A percentile compares a stretch with the other conserved stretches of the same genome.
Conservation (phyloP, 306 rosid species). For the Spatholobus suberectus region DNA sequence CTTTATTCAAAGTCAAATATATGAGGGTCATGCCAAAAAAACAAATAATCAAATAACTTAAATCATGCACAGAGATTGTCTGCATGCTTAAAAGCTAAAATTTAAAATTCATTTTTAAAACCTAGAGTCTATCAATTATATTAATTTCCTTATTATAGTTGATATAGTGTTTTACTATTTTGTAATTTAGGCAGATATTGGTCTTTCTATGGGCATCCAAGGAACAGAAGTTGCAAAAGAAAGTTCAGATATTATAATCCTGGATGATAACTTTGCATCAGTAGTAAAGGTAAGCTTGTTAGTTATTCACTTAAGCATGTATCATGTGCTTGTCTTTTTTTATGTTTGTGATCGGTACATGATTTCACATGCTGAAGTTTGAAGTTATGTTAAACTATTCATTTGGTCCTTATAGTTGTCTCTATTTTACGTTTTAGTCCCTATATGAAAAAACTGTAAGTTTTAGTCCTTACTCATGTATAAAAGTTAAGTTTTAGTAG, state of each 20-base stretch:
- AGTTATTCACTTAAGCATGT: constrained; percentile 7
- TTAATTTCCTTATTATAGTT: constrained; percentile 39
- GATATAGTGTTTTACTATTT: constrained; percentile 48
- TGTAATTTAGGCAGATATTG: constrained; percentile 96
- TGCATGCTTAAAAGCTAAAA: not conserved
- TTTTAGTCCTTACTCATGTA: too few relatives aligned
- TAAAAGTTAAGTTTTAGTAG: too few relatives aligned
- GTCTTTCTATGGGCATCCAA: constrained; percentile 98
- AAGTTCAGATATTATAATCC: constrained; percentile 93
- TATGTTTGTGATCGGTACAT: not conserved
- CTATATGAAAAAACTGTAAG: too few relatives aligned
- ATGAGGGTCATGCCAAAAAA: not conserved
- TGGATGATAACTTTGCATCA: constrained; percentile 97
- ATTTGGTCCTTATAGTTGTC: too few relatives aligned
- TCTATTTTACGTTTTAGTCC: too few relatives aligned
- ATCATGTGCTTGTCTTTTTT: constrained; percentile 7
- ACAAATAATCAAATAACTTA: constrained; percentile 25
- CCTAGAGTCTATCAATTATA: not conserved
- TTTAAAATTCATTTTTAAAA: not conserved
- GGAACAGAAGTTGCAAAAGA: constrained; percentile 99
- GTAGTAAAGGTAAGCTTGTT: constrained; percentile 77
- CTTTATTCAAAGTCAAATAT: not conserved
- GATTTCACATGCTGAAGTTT: constrained; percentile 28
- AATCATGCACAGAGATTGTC: constrained; percentile 17
- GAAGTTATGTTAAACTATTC: too few relatives aligned